Percentiles rank a stretch among this genome's conserved stretches.
These are phyloP conservation scores for Paecilomyces formosus DNA, from an alignment of 2,329 filamentous ascomycete species.

Conservation along the genomic window DNA sequence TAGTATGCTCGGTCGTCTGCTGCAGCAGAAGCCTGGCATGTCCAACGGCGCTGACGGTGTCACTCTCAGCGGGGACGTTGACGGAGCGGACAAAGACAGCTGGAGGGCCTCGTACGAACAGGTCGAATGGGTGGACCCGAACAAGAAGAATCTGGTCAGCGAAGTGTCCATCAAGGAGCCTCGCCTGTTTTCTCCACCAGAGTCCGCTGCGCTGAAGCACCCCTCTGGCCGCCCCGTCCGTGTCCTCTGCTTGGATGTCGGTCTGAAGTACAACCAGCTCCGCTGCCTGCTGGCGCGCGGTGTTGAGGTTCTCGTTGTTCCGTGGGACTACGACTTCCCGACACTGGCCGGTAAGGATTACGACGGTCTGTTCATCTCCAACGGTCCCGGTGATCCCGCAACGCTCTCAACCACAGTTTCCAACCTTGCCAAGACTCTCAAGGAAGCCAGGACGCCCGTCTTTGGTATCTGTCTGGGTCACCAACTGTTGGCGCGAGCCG, in stretches of 20 bases:
- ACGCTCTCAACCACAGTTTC: constrained; percentile 70
- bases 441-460: constrained; percentile 74
- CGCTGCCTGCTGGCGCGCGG: constrained; percentile 85
- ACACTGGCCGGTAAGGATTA: constrained; percentile 71
- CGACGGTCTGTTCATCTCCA: constrained; percentile 95
- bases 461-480: constrained; percentile 97
- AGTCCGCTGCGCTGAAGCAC: constrained; percentile 68
- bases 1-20: constrained; percentile 90
- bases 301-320: constrained; percentile 88
- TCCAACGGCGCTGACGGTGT: constrained; percentile 32
- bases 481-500: constrained; percentile 81
- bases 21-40: constrained; percentile 57
- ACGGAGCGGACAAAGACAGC: constrained; percentile 26
- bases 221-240: constrained; percentile 80
- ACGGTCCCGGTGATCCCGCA: constrained; percentile 91
- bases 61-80: constrained; percentile 17
- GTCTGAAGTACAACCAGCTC: constrained; percentile 97
- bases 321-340: constrained; percentile 92
- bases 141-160: constrained; percentile 83
- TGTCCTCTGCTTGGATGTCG: constrained; percentile 89
- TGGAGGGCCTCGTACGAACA: constrained; percentile 62
- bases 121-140: constrained; percentile 85
- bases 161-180: constrained; percentile 87
- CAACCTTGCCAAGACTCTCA: constrained; percentile 68
- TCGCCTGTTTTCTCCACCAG: constrained; percentile 72